Evolutionary conservation across 768 basidiomycete genomes (phyloP).

Genomic region (Rossbeevera mucosa): DNA sequence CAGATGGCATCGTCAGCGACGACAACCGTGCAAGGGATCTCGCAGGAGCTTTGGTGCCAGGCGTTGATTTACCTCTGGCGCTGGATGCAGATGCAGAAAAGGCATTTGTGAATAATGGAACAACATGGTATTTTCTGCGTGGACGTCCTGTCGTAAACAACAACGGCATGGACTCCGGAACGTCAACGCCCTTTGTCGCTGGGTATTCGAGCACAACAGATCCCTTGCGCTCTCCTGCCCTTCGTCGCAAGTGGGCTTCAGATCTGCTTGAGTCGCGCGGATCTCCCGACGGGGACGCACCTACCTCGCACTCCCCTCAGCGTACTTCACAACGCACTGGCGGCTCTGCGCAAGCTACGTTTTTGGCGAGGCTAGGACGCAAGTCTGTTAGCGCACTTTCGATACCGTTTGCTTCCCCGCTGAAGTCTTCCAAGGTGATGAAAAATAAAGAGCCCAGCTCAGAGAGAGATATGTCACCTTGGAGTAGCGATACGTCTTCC

Average conservation of each 20-base stretch:
- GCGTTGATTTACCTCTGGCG: conserved; percentile 55
- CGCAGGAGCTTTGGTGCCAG: conserved; percentile 21
- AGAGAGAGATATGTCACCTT: conserved; percentile 34
- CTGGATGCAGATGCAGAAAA: conserved; percentile 78
- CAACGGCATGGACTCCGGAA: conserved; percentile 29
- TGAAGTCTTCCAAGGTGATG: conserved; percentile 19
- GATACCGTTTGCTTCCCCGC: conserved; percentile 32
- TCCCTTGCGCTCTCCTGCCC: conserved; percentile 36
- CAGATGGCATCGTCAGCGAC: conserved; percentile 22
- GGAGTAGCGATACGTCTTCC: conserved; percentile 62
- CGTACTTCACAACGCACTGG: conserved; percentile 6
- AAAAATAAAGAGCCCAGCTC: conserved; percentile 26
- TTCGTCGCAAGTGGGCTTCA: conserved; percentile 48
- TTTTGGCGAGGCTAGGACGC: conserved; percentile 41
- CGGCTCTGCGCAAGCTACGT: conserved; percentile 25
- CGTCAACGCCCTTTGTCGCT: conserved; percentile 29
- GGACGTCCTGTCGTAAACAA: conserved; percentile 32
- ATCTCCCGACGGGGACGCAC: conserved; percentile 15
- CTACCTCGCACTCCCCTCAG: conserved; percentile 6
- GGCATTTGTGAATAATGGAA: conserved; percentile 53
- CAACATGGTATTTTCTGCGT: conserved; percentile 52
- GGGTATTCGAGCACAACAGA: conserved; percentile 30
- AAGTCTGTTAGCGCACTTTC: conserved; percentile 44
- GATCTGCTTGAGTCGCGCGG: conserved; percentile 36
- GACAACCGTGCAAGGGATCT: conserved; percentile 18